Base-by-base conservation (phyloP, 2,329 filamentous ascomycete genomes). In the Beauveria pseudobassiana region DNA sequence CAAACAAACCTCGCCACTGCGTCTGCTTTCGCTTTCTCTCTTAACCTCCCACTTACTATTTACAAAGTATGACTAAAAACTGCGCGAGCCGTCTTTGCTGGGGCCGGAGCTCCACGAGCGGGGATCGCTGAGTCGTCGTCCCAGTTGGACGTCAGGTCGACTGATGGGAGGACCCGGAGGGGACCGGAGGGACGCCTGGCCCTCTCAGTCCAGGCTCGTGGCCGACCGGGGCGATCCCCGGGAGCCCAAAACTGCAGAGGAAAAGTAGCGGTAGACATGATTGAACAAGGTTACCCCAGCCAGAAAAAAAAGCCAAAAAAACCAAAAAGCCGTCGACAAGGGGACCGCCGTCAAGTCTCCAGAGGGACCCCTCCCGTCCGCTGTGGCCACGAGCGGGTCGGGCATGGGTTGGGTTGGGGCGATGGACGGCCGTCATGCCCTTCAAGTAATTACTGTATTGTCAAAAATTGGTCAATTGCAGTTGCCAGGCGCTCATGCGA, bases 161-260 rank as follows among this genome's bases (percentile, higher is more conserved):
- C 55, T 50, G 55, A 58, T 58, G 45, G 45, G 55, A 58, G 43
- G 55, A 58, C 45, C 55, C 55, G n/a, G 55, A 49, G 30, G 26
- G 43, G 22, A 18, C 55, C 55, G n/a, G 55, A 49, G 30, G 26
- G 43, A 30, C 24, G 10, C 9, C 40, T 55, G 42, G 55, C 30
- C 55, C 30, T 50, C 26, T 26, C 45, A 50, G 53, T 30, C 53
- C n/a, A 38, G 42, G 34, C 53, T 28, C n/a, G 18, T 30, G 24
- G 26, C 42, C 28, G 20, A 55, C 38, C 40, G 30, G 24, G 52
- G 40, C 26, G 28, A 38, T 38, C 12, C 14, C 20, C 26, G n/a
- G 6, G 34, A 20, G 20, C 34, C 38, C 16, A 16, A 54, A 18
- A 12, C 26, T 18, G 48, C 16, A 16, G n/a, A 26, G 5, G 22